Evolutionary conservation across 257 asterid species (phyloP), one percentile per base, ranked within the genome.

Genomic region (Linderniella brevidens): DNA sequence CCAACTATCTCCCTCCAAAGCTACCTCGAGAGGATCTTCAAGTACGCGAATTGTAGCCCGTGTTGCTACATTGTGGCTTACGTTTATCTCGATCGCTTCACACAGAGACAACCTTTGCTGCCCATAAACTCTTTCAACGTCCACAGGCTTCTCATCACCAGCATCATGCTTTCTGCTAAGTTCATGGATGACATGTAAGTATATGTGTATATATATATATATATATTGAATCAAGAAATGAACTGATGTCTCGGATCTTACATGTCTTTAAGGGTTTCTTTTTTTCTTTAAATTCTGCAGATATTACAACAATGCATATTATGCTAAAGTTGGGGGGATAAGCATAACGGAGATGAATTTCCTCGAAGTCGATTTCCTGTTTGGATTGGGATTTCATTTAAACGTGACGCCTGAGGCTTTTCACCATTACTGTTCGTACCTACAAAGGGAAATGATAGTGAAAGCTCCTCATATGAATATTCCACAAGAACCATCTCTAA

Each of bases 141-240:
- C 17, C 98, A 90, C 49, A 61, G 98, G 12, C 59, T 90, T 18
- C 93, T 90, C 67, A 78, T 90, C 64, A 78, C 98, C 11, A 78
- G 94, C 57, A 94, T 90, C 72, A 76, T 90, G 98, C 68, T 85
- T 38, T 85, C 96, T 32, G 96, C 96, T 3, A 90, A 90, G 58
- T 90, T 90, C 94, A 70, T 81, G 98, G 98, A 90, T 53, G 96
- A 85, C 58, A 69, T 73, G 96, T 81, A 20, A 76, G 94, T 70
- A 25, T 25, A 25, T n/a, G n/a, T n/a, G n/a, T n/a, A n/a, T n/a
- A n/a, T n/a, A n/a, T n/a, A n/a, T n/a, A n/a, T n/a, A n/a, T n/a
- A n/a, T n/a, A n/a, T n/a, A n/a, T n/a, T n/a, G n/a, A n/a, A n/a
- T 25, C 32, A 25, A 25, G 32, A 25, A 25, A 2, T 25, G 32